Evolutionary conservation across 2,329 filamentous ascomycete genomes (phyloP), one percentile per base, ranked within the genome.

Genomic region (Curvularia verruculosa): DNA sequence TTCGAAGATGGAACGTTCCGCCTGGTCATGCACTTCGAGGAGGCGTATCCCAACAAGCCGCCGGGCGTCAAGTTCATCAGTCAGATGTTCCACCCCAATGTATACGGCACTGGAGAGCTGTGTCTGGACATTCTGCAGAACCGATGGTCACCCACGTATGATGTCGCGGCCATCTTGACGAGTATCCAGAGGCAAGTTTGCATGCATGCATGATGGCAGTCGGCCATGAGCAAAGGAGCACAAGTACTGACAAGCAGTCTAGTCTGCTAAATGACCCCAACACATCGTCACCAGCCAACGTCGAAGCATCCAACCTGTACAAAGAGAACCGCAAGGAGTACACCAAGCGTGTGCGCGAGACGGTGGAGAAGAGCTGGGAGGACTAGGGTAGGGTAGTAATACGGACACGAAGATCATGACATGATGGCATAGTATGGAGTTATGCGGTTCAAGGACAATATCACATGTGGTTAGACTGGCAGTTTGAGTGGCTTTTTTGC

Each of bases 321-420:
- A 98, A 98, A 77, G 95, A 99, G 74, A 98, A 98, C 78, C 86
- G 93, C 61, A 92, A 93, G 76, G 95, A 99, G 74, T 99, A 99
- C 74, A 91, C 89, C 24, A 99, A 99, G 82, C 84, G 93, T 18
- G 95, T 99, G 41, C 84, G 92, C 46, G 95, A 98, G 81, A 97
- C 94, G 0, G 95, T 99, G 15, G 95, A 99, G 83, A 98, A 97
- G 86, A 98, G 94, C 81, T 99, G 95, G 95, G 95, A 98, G 63
- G 94, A 97, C 72, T 96, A 60, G 65, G 23, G 39, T 96, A 60
- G 65, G 23, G 39, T 28, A 23, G 24, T 24, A 47, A 24, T 12
- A 31, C 9, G 50, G 49, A 49, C 21, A 59, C 18, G 49, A 55
- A 49, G 49, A 52, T 56, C 52, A 67, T 49, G 60, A 54, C 24